Conservation (phyloP, 2,329 filamentous ascomycete genomes). For the Colletotrichum tofieldiae region DNA sequence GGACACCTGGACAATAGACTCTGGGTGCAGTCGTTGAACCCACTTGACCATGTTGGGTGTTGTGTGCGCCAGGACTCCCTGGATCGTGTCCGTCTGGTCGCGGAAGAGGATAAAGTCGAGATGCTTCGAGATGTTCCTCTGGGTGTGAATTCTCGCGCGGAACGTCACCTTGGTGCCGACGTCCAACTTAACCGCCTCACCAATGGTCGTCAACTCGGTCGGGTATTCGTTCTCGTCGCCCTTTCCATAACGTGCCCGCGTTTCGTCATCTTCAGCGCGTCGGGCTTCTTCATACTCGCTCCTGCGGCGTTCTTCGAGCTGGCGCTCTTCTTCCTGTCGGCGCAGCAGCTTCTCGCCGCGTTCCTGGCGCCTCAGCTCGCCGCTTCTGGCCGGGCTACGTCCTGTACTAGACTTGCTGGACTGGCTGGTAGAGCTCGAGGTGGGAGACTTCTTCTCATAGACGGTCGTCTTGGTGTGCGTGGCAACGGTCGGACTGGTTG, state of each 20-base stretch:
- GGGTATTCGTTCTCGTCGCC: slow-evolving; percentile 31
- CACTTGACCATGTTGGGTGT: slow-evolving; percentile 85
- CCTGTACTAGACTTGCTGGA: slow-evolving; percentile 33
- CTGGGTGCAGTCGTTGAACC: slow-evolving; percentile 86
- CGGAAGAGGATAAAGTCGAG: slow-evolving; percentile 90
- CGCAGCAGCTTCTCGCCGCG: slow-evolving; percentile 31
- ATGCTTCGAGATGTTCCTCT: slow-evolving; percentile 85
- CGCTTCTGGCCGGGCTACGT: slow-evolving; percentile 27
- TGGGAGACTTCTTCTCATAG: slow-evolving; percentile 22
- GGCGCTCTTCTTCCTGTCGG: slow-evolving; percentile 28
- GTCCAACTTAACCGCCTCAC: slow-evolving; percentile 32
- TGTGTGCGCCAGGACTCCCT: slow-evolving; percentile 78
- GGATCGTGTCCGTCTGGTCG: slow-evolving; percentile 86
- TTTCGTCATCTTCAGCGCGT: slow-evolving; percentile 36
- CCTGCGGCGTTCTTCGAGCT: slow-evolving; percentile 29
- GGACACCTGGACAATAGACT: slow-evolving; percentile 83
- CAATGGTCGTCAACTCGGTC: slow-evolving; percentile 36
- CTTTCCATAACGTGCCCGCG: slow-evolving; percentile 33
- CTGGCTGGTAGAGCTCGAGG: slow-evolving; percentile 12
- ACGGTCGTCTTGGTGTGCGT: slow-evolving; percentile 23
- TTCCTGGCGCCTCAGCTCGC: slow-evolving; percentile 33
- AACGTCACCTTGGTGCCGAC: slow-evolving; percentile 59
- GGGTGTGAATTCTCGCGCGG: slow-evolving; percentile 78
- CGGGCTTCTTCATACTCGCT: slow-evolving; percentile 33
- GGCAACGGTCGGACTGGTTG: slow-evolving; percentile 1